Conservation (phyloP, 306 rosid genomes). For the Parietaria judaica region DNA sequence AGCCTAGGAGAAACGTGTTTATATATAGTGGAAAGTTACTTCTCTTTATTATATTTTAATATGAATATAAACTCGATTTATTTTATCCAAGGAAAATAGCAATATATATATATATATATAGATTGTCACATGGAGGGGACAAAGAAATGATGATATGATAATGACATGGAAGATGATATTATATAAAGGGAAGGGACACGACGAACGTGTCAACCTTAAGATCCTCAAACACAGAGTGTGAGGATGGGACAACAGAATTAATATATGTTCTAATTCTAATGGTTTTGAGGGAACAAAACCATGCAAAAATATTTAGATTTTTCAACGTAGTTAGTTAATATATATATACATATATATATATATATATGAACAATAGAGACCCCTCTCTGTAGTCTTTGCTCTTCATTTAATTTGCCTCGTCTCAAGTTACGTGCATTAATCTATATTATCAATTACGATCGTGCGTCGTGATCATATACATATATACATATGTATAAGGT, state of each 20-base stretch:
- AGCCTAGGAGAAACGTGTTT: no score
- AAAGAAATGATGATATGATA: no score
- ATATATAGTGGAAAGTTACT: no score
- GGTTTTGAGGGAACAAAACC: conserved; percentile 9
- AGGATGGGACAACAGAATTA: neutral
- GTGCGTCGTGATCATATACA: no score
- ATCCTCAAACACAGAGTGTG: neutral
- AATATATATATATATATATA: no score
- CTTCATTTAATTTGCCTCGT: conserved; percentile 28
- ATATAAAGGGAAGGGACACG: neutral
- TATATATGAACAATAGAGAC: conserved; percentile 18
- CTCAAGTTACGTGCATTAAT: conserved; percentile 2
- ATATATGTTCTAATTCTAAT: neutral
- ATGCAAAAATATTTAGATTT: neutral
- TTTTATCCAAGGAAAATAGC: no score
- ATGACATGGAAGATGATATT: neutral
- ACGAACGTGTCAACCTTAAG: conserved; percentile 12
- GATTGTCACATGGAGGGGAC: no score
- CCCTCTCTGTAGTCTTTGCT: conserved; percentile 22
- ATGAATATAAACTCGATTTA: no score
- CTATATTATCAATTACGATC: no score
- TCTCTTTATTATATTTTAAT: no score
- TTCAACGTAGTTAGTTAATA: conserved; percentile 10
- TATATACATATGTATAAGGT: no score
- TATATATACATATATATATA: no score